Base-by-base conservation (phyloP, 768 basidiomycete species). In the Harrya chromipes region DNA sequence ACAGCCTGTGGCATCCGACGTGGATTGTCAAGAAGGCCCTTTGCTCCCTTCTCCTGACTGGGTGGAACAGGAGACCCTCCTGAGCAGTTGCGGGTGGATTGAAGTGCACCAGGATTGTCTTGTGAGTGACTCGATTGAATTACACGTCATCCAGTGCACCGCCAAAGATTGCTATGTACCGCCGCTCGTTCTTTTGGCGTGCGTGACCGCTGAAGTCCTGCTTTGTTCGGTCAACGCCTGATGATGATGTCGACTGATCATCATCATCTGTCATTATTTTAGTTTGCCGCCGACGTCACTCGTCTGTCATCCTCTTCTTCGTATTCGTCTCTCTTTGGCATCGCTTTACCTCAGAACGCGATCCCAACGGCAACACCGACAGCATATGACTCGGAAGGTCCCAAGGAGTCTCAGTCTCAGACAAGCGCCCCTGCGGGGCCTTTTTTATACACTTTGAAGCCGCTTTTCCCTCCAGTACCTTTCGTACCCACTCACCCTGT, bases 401-500 rank as follows among this genome's bases (percentile, higher is more conserved):
- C 63, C 63, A 46, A 63, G 66, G 58, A 56, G 4, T 40, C 54
- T 29, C n/a, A 1, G 36, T 56, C 70, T 10, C 64, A 66, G 40
- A 53, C 63, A 24, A 46, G 11, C 37, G 7, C 45, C 24, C 59
- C 69, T 16, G 53, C 57, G 5, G 57, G 54, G 17, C 60, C 69
- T 39, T 75, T 76, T 63, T 70, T 90, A 38, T 76, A 80, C 34
- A 66, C 74, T 49, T 56, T 86, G 54, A 75, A 76, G 34, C 76
- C 84, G 6, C 68, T 90, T 34, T 85, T 89, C 63, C 80, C 82
- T 23, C 87, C 87, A 16, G 80, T 84, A 19, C 88, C 89, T 16
- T 90, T 87, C 66, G 79, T 84, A 0, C 84, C 89, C 7, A 81
- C 84, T 16, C 85, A 91, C 57, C 81, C 82, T 7, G 78, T 82